phyloP scores from a whole-genome alignment of 2,329 filamentous ascomycete species.

The Fusarium sp. region DNA sequence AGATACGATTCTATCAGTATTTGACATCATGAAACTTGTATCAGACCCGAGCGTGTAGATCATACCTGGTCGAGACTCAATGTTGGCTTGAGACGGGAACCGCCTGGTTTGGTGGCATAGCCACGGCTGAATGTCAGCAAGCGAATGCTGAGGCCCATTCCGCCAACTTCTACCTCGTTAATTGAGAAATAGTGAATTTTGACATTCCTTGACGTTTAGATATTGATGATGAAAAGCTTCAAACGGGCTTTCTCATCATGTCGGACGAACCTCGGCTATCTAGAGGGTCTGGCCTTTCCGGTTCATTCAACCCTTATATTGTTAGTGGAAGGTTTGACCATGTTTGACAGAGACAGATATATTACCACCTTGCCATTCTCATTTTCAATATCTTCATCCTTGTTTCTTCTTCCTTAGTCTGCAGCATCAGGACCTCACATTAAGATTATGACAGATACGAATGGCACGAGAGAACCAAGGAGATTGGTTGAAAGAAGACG shows the following conservation, averaged over 20 bases:
- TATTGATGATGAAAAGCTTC: conserved; percentile 33
- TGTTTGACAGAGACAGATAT: not conserved
- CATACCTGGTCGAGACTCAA: conserved; percentile 69
- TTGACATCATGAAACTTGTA: not conserved
- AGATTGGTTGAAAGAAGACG: conserved; percentile 25
- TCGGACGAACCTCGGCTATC: conserved; percentile 38
- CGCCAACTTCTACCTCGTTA: conserved; percentile 36
- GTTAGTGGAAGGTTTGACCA: conserved; percentile 22
- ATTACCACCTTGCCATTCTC: not conserved
- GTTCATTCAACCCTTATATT: not conserved
- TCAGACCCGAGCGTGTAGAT: not conserved
- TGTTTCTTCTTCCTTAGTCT: not conserved
- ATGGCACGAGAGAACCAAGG: conserved; percentile 7
- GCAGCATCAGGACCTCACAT: not conserved
- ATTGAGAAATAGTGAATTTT: conserved; percentile 1
- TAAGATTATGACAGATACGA: conserved; percentile 19
- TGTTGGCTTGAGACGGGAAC: conserved; percentile 49
- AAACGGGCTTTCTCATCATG: conserved; percentile 13
- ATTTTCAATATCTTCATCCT: not conserved
- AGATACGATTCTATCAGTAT: conserved; percentile 12
- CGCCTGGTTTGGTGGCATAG: conserved; percentile 48
- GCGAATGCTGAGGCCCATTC: conserved; percentile 43
- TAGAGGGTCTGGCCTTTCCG: not conserved
- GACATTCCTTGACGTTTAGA: conserved; percentile 11
- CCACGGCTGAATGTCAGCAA: conserved; percentile 47